Percentiles rank a stretch among this genome's conserved stretches.
Conservation (phyloP, 768 basidiomycete genomes). For the Mycena maculata region DNA sequence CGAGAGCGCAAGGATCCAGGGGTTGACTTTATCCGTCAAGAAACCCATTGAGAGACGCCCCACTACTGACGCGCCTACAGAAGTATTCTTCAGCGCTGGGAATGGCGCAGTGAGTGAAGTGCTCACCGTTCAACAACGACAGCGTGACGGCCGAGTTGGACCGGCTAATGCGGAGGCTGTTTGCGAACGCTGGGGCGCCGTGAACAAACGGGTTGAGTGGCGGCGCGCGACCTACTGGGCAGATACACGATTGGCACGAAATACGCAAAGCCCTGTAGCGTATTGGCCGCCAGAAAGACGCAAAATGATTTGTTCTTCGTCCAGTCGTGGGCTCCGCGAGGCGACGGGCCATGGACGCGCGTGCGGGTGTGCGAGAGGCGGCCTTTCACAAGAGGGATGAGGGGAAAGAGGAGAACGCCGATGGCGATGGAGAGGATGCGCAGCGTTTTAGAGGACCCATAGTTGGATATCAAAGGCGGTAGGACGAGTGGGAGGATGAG, state of each 20-base stretch:
- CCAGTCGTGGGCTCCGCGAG: slow-evolving; percentile 25
- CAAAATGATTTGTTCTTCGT: slow-evolving; percentile 31
- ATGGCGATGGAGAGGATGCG: slow-evolving; percentile 38
- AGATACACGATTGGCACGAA: slow-evolving; percentile 41
- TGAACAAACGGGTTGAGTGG: too few species aligned
- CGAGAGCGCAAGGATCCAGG: slow-evolving; percentile 33
- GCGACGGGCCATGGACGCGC: slow-evolving; percentile 8
- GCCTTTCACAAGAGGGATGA: slow-evolving; percentile 38
- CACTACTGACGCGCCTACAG: slow-evolving; percentile 37
- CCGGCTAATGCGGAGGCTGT: slow-evolving; percentile 31
- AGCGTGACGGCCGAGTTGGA: slow-evolving; percentile 38
- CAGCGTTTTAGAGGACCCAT: slow-evolving; percentile 37
- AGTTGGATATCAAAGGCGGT: slow-evolving; percentile 37
- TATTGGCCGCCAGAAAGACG: slow-evolving; percentile 37
- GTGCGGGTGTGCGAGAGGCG: slow-evolving; percentile 37
- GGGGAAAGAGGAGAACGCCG: slow-evolving; percentile 31
- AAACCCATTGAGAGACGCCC: slow-evolving; percentile 41
- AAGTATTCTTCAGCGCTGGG: slow-evolving; percentile 3
- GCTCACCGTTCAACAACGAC: slow-evolving; percentile 40
- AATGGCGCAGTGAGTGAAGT: not conserved
- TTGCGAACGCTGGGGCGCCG: slow-evolving; percentile 38
- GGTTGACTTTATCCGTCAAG: slow-evolving; percentile 42
- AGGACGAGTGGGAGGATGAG: slow-evolving; percentile 41
- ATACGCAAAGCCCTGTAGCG: slow-evolving; percentile 40
- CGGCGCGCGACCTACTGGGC: slow-evolving; percentile 35